Conservation (phyloP, 176 grass and related monocot genomes). For the Avena sativa region DNA sequence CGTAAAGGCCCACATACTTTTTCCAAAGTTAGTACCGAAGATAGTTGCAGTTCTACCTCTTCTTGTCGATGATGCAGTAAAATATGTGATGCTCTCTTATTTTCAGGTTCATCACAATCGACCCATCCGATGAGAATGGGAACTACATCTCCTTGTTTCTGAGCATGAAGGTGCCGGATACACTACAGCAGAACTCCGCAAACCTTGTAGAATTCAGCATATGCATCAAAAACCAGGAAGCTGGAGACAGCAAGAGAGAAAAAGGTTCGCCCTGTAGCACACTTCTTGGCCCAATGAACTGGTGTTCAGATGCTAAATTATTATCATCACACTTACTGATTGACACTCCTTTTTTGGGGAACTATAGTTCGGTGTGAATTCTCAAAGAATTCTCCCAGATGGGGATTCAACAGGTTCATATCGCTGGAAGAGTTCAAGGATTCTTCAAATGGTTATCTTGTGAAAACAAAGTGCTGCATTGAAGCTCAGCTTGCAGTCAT, state of each 20-base stretch:
- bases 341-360: background rate
- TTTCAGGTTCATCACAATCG: slow-evolving; percentile 28
- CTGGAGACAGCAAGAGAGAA: background rate
- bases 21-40: background rate
- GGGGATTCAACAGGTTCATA: slow-evolving; percentile 40
- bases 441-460: slow-evolving; percentile 33
- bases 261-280: background rate
- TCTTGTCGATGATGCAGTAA: background rate
- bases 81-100: background rate
- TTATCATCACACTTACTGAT: background rate
- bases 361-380: slow-evolving; percentile 26
- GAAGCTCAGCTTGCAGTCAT: slow-evolving; percentile 27
- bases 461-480: slow-evolving; percentile 41
- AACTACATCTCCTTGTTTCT: slow-evolving; percentile 38
- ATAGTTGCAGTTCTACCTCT: background rate
- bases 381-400: background rate
- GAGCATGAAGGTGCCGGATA: slow-evolving; percentile 1
- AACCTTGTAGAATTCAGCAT: slow-evolving; percentile 39
- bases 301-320: background rate
- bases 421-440: slow-evolving; percentile 40
- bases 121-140: slow-evolving; percentile 17
- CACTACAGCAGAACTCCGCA: background rate
- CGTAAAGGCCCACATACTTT: background rate
- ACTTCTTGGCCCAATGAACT: background rate
- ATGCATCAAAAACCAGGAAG: slow-evolving; percentile 34